phyloP scores from a whole-genome alignment of 2,329 filamentous ascomycete species.

The Cylindrodendrum hubeiense region DNA sequence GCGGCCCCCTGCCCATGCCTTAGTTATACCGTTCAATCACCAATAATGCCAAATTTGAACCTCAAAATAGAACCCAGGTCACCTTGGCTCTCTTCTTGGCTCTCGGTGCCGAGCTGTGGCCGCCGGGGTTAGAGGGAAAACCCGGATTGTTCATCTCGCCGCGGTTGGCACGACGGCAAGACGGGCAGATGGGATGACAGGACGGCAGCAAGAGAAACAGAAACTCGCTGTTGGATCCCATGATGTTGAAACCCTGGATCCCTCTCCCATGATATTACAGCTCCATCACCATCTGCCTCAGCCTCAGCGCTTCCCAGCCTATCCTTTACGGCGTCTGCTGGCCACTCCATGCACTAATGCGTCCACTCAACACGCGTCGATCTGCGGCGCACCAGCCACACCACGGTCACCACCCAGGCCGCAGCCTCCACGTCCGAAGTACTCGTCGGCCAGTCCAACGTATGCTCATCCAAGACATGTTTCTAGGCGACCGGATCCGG shows the following conservation, averaged over 20 bases:
- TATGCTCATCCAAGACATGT: constrained; percentile 2
- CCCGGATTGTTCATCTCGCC: constrained; percentile 11
- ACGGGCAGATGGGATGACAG: constrained; percentile 12
- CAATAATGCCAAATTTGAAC: constrained; percentile 35
- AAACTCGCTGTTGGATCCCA: constrained; percentile 1
- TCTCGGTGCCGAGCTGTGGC: constrained; percentile 16
- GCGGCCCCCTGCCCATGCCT: constrained; percentile 17
- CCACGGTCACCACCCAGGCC: constrained; percentile 3
- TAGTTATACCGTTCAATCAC: constrained; percentile 27
- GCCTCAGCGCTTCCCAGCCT: constrained; percentile 26
- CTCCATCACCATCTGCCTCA: constrained; percentile 14
- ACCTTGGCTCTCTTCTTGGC: constrained; percentile 41
- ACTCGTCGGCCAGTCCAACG: not conserved
- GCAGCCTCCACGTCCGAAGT: not conserved
- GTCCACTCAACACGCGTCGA: constrained; percentile 40
- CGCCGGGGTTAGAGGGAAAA: constrained; percentile 25
- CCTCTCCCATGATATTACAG: constrained; percentile 19
- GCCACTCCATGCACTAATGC: constrained; percentile 41
- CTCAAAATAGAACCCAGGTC: constrained; percentile 32
- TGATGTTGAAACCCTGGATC: constrained; percentile 9
- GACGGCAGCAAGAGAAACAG: not conserved
- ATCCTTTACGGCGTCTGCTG: constrained; percentile 34
- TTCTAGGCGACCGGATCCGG: not conserved
- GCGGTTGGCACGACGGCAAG: not conserved
- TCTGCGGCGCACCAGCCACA: constrained; percentile 18